Percentiles rank a stretch among this genome's conserved stretches.
Evolutionary conservation across 192 early-diverging fungal genomes (phyloP).

Genomic region (Backusella macrospora): DNA sequence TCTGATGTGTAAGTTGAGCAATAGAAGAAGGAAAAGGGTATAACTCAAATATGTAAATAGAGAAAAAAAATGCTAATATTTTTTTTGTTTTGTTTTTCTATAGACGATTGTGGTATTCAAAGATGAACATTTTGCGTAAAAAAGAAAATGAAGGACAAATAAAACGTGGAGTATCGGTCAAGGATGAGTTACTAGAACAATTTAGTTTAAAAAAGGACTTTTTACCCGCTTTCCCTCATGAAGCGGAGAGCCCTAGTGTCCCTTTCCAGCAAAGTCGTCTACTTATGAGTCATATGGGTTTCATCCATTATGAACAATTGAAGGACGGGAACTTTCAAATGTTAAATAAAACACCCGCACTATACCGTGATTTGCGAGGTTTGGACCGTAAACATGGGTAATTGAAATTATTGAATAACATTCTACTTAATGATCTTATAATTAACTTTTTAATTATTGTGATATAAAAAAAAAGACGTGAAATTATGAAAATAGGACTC

Average conservation of each 20-base stretch:
- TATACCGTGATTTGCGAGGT: slow-evolving; percentile 75
- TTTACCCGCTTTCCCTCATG: slow-evolving; percentile 48
- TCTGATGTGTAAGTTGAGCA: slow-evolving; percentile 29
- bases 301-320: slow-evolving; percentile 72
- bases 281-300: slow-evolving; percentile 76
- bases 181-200: slow-evolving; percentile 33
- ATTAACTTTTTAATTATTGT: slow-evolving; percentile 12
- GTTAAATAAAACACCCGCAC: slow-evolving; percentile 63
- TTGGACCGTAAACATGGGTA: slow-evolving; percentile 82
- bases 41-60: not conserved
- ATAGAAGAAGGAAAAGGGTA: not conserved
- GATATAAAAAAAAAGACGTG: slow-evolving; percentile 54
- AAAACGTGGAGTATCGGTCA: slow-evolving; percentile 16
- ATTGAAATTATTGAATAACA: slow-evolving; percentile 9
- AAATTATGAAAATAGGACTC: slow-evolving; percentile 88
- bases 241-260: slow-evolving; percentile 50
- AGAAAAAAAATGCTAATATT: not conserved
- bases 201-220: slow-evolving; percentile 56
- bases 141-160: not conserved
- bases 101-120: slow-evolving; percentile 34
- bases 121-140: slow-evolving; percentile 25
- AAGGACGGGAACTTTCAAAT: slow-evolving; percentile 71
- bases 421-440: not conserved
- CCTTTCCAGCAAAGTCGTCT: slow-evolving; percentile 70
- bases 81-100: not conserved